Percentiles rank a stretch among this genome's conserved stretches.
Evolutionary conservation across 371 early-diverging fungal genomes (phyloP).

Genomic region (Mucor racemosus): DNA sequence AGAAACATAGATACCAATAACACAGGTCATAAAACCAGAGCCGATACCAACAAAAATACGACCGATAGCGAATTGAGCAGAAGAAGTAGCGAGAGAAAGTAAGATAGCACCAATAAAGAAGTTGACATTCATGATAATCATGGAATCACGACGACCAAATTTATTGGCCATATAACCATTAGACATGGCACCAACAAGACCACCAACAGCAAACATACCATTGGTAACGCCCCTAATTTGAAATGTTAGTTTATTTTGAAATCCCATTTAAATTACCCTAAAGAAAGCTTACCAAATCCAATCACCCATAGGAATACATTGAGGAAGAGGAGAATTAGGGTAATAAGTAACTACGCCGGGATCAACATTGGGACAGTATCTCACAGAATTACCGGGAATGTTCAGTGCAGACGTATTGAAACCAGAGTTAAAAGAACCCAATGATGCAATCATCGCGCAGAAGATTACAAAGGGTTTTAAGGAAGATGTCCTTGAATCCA

Average conservation of each 20-base stretch:
- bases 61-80: conserved; percentile 31
- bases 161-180: conserved; percentile 61
- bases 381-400: conserved; percentile 47
- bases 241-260: conserved; percentile 6
- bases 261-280: background rate
- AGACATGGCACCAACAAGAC: conserved; percentile 70
- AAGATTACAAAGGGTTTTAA: conserved; percentile 43
- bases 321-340: conserved; percentile 40
- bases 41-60: conserved; percentile 86
- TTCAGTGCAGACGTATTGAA: conserved; percentile 53
- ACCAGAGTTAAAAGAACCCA: conserved; percentile 54
- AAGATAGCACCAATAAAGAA: conserved; percentile 75
- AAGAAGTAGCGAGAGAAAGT: conserved; percentile 40
- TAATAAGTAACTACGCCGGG: conserved; percentile 45
- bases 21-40: conserved; percentile 80
- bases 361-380: conserved; percentile 46
- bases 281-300: conserved; percentile 51
- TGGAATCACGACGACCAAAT: conserved; percentile 71
- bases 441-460: conserved; percentile 45
- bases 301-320: conserved; percentile 53
- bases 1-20: conserved; percentile 80
- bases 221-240: conserved; percentile 63
- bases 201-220: conserved; percentile 76
- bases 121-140: conserved; percentile 67
- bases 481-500: conserved; percentile 24